Base-by-base conservation (phyloP, 2,329 filamentous ascomycete species). In the Emergomyces orientalis region DNA sequence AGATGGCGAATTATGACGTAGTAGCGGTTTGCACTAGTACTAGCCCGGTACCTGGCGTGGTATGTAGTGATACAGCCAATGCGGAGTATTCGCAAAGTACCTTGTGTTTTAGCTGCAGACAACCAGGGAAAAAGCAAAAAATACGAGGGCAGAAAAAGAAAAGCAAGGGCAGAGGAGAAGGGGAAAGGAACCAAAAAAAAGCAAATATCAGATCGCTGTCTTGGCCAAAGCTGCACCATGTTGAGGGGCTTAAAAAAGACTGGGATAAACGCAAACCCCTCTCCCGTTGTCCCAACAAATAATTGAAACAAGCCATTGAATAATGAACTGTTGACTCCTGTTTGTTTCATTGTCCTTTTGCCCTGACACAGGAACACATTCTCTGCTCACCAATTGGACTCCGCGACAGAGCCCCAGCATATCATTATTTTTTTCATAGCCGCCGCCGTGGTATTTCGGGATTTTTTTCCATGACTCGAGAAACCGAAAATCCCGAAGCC, bases 1-100 rank as follows among this genome's bases (percentile, higher is more conserved):
- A 13, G 59, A 60, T 51, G 59, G 59, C 59, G 27, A 60, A 60
- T 51, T 37, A 60, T 60, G 59, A 60, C 59, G 59, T 60, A 51
- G 41, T 13, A 49, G 30, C 7, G n/a, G 1, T 3, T 30, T 11
- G 25, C 57, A 49, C 43, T 51, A 49, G 47, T 60, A 60, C 59
- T 52, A 52, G 59, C 30, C 19, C 14, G 32, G 59, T 60, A 60
- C 59, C 32, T 41, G 25, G 39, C 27, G 56, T 39, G 13, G 56
- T 45, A 58, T 58, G 56, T 0, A 13, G 9, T 13, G 9, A 37
- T 45, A 58, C 22, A 22, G 56, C 37, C 22, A 58, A 19, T 30
- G 39, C 14, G 22, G 39, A 58, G 56, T 58, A 45, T 32, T 58
- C 39, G 47, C 22, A 11, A 25, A 41, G 56, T 59, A 59, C 56